Evolutionary conservation across 768 basidiomycete species (phyloP).

Genomic region (Tephrocybe sp.): DNA sequence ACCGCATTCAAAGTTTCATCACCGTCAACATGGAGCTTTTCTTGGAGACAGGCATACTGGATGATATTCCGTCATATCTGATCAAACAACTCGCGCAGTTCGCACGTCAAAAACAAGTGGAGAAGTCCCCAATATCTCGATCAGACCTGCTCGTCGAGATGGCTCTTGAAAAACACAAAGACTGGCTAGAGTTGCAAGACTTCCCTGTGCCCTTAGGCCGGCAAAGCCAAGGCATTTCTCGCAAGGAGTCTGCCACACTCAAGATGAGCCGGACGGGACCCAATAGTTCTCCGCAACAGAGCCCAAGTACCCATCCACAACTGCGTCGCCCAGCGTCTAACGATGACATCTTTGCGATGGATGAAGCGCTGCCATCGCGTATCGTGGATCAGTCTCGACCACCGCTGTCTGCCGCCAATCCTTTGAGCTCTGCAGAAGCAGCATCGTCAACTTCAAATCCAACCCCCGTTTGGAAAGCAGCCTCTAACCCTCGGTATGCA

Average conservation of each 20-base stretch:
- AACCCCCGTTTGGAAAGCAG: constrained; percentile 47
- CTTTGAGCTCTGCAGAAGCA: no score
- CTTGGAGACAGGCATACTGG: constrained; percentile 78
- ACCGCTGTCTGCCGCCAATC: constrained; percentile 9
- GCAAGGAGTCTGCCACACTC: constrained; percentile 17
- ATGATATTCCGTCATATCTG: constrained; percentile 59
- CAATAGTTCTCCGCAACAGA: constrained; percentile 24
- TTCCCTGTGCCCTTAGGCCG: constrained; percentile 57
- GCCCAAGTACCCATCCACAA: constrained; percentile 17
- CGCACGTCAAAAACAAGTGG: constrained; percentile 56
- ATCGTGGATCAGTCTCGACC: constrained; percentile 15
- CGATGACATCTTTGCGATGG: constrained; percentile 85
- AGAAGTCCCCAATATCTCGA: constrained; percentile 67
- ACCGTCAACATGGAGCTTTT: constrained; percentile 83
- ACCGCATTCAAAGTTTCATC: constrained; percentile 78
- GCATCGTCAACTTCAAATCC: constrained; percentile 14
- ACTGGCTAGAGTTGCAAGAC: constrained; percentile 74
- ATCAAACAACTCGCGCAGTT: constrained; percentile 60
- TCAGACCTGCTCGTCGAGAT: constrained; percentile 49
- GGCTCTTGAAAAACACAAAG: constrained; percentile 59
- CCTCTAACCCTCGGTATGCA: constrained; percentile 51
- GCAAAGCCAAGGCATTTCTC: constrained; percentile 19
- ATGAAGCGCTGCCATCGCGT: constrained; percentile 46
- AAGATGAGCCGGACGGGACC: constrained; percentile 14
- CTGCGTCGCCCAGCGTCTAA: constrained; percentile 37